A percentile compares a stretch with the other conserved stretches of the same genome.
Evolutionary conservation across 257 asterid genomes (phyloP).

Genomic region (Nyctanthes arbortristis): DNA sequence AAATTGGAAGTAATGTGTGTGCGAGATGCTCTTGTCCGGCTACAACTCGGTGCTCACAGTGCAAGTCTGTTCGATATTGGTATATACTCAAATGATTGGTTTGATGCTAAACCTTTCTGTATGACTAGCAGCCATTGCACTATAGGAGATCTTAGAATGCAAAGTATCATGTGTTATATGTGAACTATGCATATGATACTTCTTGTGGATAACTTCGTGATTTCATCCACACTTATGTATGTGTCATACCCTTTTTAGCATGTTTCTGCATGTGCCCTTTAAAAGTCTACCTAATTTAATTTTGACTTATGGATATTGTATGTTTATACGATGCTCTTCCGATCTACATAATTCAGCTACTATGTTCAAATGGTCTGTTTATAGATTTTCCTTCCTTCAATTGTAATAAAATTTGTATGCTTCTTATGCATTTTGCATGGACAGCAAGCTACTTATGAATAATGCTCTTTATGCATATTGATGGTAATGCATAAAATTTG

Average conservation of each 20-base stretch:
- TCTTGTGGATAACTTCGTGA: too few relatives aligned
- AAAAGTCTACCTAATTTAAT: too few relatives aligned
- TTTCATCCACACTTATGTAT: too few relatives aligned
- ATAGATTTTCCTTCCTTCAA: background rate
- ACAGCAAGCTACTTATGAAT: background rate
- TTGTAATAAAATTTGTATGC: too few relatives aligned
- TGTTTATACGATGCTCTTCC: background rate
- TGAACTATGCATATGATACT: too few relatives aligned
- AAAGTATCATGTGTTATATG: too few relatives aligned
- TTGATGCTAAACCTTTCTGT: background rate
- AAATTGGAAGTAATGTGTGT: conserved; percentile 45
- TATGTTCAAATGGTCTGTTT: background rate
- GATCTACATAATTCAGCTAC: too few relatives aligned
- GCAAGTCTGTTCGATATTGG: conserved; percentile 92
- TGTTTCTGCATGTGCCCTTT: background rate
- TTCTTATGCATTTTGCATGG: background rate
- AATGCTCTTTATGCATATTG: background rate
- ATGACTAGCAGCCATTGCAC: too few relatives aligned
- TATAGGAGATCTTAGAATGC: too few relatives aligned
- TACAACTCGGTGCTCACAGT: conserved; percentile 71
- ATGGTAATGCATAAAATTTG: background rate
- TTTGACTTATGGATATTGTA: background rate
- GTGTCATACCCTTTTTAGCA: background rate
- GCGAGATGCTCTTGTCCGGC: conserved; percentile 70
- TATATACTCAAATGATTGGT: conserved; percentile 36